Percentiles rank a stretch among this genome's conserved stretches.
phyloP scores from a whole-genome alignment of 108 stramenopile species.

The Craspedostauros australis region DNA sequence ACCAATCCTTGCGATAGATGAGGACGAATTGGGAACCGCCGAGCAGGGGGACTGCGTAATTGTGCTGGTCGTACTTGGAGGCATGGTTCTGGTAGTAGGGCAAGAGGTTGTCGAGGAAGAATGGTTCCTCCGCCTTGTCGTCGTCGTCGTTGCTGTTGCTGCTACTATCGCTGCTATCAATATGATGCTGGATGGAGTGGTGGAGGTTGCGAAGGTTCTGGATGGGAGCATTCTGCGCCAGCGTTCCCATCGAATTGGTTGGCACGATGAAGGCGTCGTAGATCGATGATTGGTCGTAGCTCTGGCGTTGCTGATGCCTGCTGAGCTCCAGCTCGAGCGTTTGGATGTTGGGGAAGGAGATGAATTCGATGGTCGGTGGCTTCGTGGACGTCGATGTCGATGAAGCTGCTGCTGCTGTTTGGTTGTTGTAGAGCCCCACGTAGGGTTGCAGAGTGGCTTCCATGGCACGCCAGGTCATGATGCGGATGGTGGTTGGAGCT shows the following conservation, averaged over 20 bases:
- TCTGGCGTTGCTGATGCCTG: no score
- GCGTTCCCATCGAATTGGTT: no score
- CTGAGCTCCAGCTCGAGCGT: no score
- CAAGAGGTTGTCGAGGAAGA: slow-evolving; percentile 8
- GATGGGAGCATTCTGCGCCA: no score
- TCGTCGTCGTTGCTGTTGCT: background rate
- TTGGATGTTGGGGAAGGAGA: no score
- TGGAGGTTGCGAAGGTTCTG: no score
- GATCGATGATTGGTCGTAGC: no score
- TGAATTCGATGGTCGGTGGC: no score
- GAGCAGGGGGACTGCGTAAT: slow-evolving; percentile 20
- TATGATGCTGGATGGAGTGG: no score
- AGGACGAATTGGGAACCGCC: slow-evolving; percentile 20
- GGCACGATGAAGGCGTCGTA: slow-evolving; percentile 23
- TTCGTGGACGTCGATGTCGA: background rate
- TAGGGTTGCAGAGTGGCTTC: no score
- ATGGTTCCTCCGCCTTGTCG: background rate
- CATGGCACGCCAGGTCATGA: no score
- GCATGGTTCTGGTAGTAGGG: slow-evolving; percentile 25
- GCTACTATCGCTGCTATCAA: background rate
- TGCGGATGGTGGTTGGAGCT: no score
- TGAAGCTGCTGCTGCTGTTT: background rate
- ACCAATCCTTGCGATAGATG: slow-evolving; percentile 36
- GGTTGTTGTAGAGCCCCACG: background rate
- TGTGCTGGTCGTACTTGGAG: slow-evolving; percentile 16